Evolutionary conservation across 495 filamentous ascomycete genomes (phyloP).

Genomic region (Bryoglossum gracile): DNA sequence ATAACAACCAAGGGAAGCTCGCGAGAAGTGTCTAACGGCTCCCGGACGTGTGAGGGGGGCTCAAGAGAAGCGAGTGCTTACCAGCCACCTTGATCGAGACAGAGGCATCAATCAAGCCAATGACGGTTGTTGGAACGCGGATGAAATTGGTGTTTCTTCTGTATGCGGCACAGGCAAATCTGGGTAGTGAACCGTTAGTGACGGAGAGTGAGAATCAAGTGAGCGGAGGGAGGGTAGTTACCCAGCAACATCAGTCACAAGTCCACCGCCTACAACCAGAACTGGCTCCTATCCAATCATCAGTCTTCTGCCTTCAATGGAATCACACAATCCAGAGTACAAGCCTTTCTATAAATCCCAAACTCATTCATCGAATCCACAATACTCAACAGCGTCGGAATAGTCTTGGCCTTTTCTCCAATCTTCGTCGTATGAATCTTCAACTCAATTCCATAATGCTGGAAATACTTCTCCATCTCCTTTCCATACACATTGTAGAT

Average conservation of each 20-base stretch:
- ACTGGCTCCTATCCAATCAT: conserved; percentile 45
- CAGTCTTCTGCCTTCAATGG: not conserved
- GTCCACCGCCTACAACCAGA: conserved; percentile 55
- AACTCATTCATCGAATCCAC: conserved; percentile 59
- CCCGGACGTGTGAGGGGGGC: too few relatives aligned
- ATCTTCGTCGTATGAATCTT: conserved; percentile 58
- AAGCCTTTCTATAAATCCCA: conserved; percentile 54
- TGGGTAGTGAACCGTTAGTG: conserved; percentile 25
- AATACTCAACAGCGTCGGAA: conserved; percentile 52
- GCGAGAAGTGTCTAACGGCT: too few relatives aligned
- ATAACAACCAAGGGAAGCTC: too few relatives aligned
- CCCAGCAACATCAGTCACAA: conserved; percentile 61
- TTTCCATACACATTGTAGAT: conserved; percentile 51
- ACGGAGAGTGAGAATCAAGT: conserved; percentile 24
- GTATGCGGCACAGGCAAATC: conserved; percentile 54
- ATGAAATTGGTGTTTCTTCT: conserved; percentile 49
- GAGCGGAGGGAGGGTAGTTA: conserved; percentile 31
- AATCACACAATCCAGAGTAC: conserved; percentile 6
- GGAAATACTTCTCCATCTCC: conserved; percentile 52
- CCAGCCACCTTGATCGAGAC: conserved; percentile 58
- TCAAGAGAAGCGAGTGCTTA: too few relatives aligned
- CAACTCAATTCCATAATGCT: conserved; percentile 43
- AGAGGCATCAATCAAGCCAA: conserved; percentile 59
- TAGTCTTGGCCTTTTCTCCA: conserved; percentile 57
- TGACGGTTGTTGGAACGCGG: conserved; percentile 55